These are phyloP conservation scores for Plasmodium chabaudi DNA, from an alignment of 169 alveolate species.

Conservation along the genomic window DNA sequence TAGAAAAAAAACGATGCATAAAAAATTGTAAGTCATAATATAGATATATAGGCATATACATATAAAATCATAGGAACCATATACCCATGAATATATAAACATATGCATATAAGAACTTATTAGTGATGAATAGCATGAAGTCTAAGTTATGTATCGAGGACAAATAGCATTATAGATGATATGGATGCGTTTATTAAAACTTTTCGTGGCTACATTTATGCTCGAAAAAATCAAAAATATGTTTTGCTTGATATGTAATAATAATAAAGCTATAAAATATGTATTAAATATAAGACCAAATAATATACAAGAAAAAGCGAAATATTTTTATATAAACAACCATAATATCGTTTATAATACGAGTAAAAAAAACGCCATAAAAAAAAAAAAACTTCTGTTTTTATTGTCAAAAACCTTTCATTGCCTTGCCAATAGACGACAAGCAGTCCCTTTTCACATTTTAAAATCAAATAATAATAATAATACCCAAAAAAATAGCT, in stretches of 20 bases:
- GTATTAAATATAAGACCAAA: conserved; percentile 15
- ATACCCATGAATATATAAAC: background rate
- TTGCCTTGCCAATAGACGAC: conserved; percentile 1
- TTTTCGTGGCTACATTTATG: background rate
- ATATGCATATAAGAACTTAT: background rate
- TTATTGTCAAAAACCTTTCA: background rate
- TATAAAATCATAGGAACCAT: background rate
- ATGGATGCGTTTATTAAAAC: conserved; percentile 20
- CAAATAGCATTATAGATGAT: conserved; percentile 14
- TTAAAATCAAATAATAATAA: too few relatives aligned
- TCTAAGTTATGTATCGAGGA: too few relatives aligned
- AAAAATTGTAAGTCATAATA: too few relatives aligned
- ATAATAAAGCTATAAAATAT: conserved; percentile 11
- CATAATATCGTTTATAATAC: background rate
- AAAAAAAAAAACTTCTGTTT: conserved; percentile 8
- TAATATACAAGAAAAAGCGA: conserved; percentile 13
- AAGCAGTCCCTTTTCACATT: too few relatives aligned
- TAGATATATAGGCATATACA: too few relatives aligned
- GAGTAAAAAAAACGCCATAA: too few relatives aligned
- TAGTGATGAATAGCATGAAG: too few relatives aligned
- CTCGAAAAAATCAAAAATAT: conserved; percentile 17
- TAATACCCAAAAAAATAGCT: too few relatives aligned
- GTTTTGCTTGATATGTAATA: conserved; percentile 31
- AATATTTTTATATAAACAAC: conserved; percentile 3
- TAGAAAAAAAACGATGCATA: too few relatives aligned